A percentile compares a stretch with the other conserved stretches of the same genome.
These are phyloP conservation scores for Phalaenopsis equestris DNA, from an alignment of 106 monocot genomes.

Conservation along the genomic window DNA sequence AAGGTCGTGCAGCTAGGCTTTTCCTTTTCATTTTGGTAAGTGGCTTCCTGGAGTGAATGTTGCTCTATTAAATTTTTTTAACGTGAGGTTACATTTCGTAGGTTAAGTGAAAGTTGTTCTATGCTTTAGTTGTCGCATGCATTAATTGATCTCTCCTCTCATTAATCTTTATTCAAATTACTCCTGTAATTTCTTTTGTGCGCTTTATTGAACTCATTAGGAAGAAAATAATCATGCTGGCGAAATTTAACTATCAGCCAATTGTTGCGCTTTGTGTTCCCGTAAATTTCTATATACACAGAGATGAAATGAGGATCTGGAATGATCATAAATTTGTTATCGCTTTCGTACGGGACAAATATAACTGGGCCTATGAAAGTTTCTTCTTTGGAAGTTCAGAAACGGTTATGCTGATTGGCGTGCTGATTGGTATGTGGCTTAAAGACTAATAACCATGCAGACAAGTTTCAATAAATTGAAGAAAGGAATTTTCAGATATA, in stretches of 20 bases:
- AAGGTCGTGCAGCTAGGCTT: slow-evolving; percentile 74
- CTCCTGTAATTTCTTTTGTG: background rate
- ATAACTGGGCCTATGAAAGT: too few relatives aligned
- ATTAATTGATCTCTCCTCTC: background rate
- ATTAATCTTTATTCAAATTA: background rate
- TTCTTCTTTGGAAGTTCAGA: background rate
- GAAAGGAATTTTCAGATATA: background rate
- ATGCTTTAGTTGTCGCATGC: background rate
- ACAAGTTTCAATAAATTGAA: background rate
- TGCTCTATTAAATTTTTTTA: background rate
- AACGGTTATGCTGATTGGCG: background rate
- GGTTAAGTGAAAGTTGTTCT: background rate
- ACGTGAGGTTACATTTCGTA: too few relatives aligned
- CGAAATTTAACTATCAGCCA: background rate
- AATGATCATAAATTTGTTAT: background rate
- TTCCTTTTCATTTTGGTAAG: slow-evolving; percentile 79
- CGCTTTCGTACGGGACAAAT: too few relatives aligned
- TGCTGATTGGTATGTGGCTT: background rate
- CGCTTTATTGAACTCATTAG: background rate
- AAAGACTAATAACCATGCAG: background rate
- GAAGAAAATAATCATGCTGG: background rate
- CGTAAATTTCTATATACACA: background rate
- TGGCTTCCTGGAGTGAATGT: background rate
- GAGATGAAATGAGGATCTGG: background rate
- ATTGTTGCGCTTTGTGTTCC: background rate